These are phyloP conservation scores for Comarum palustre DNA, from an alignment of 306 rosid genomes.

Conservation along the genomic window DNA sequence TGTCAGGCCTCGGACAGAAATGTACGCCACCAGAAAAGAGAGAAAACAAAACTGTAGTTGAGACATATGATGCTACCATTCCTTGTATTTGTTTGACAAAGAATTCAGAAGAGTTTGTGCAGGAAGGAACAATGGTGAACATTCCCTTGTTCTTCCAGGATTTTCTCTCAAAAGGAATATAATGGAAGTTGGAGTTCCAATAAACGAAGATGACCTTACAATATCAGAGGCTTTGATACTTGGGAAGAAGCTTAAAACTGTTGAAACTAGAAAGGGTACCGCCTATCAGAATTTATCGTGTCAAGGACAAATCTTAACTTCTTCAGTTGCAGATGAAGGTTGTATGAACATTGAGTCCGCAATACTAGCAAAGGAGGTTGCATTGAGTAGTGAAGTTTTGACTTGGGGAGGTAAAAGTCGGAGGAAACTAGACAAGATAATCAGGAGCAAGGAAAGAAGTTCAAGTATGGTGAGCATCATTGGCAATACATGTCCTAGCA, in stretches of 20 bases:
- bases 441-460: background rate
- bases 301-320: background rate
- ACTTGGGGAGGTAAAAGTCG: background rate
- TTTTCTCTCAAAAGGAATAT: constrained; percentile 8
- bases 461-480: background rate
- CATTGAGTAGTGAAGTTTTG: background rate
- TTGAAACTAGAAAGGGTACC: background rate
- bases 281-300: background rate
- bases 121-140: background rate
- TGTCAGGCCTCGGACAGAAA: background rate
- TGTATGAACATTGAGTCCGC: background rate
- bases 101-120: background rate
- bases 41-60: background rate
- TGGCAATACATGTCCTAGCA: background rate
- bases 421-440: background rate
- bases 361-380: background rate
- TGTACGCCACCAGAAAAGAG: background rate
- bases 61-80: background rate
- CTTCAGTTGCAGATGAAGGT: constrained; percentile 2
- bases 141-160: constrained; percentile 4
- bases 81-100: background rate
- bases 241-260: background rate
- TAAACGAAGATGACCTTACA: constrained; percentile 15
- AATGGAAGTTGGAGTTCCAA: background rate
- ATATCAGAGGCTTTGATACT: background rate